Conservation (phyloP, 1,284 basidiomycete genomes). For the Trichosporon coremiiforme region DNA sequence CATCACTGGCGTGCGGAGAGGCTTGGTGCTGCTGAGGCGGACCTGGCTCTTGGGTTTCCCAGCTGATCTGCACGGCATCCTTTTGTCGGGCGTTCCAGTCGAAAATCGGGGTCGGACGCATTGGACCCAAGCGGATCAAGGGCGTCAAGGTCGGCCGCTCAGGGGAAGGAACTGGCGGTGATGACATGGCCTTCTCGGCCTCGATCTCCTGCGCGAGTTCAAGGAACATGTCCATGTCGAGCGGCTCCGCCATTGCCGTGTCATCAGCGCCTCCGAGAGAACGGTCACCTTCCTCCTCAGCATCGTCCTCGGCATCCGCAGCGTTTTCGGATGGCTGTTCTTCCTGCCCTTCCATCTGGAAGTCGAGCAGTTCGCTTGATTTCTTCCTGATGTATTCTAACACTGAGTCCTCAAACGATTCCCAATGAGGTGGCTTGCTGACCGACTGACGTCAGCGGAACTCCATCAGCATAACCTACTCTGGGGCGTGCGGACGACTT, state of each 20-base stretch:
- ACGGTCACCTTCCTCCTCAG: background rate
- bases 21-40: background rate
- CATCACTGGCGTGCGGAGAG: background rate
- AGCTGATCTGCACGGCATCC: slow-evolving; percentile 4
- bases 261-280: background rate
- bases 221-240: background rate
- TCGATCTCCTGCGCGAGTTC: slow-evolving; percentile 5
- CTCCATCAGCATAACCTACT: background rate
- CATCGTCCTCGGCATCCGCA: background rate
- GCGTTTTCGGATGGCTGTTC: too few species aligned
- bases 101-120: background rate
- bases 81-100: slow-evolving; percentile 12
- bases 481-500: background rate
- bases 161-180: background rate
- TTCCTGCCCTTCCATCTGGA: background rate
- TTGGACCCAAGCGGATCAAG: background rate
- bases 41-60: background rate
- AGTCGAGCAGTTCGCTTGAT: background rate
- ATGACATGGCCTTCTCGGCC: background rate
- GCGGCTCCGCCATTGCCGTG: background rate
- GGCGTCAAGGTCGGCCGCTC: background rate
- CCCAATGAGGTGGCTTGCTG: background rate
- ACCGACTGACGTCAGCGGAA: background rate
- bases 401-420: background rate
- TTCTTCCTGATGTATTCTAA: background rate